A percentile compares a stretch with the other conserved stretches of the same genome.
Evolutionary conservation across 352 stramenopile species (phyloP).

Genomic region (Globisporangium okanoganense): DNA sequence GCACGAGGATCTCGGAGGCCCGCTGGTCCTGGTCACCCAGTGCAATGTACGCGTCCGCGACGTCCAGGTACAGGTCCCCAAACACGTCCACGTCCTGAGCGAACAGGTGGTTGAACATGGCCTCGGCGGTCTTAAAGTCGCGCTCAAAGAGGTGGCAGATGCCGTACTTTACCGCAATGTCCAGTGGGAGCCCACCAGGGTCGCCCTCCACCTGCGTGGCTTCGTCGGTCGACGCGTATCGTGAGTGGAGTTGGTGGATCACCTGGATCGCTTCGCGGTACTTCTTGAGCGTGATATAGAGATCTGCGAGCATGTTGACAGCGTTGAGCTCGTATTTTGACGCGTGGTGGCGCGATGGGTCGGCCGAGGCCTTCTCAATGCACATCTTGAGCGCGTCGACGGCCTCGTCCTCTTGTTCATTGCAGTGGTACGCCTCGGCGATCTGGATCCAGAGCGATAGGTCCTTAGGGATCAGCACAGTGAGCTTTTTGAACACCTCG

Average conservation of each 20-base stretch:
- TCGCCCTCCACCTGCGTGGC: conserved; percentile 58
- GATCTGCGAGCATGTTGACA: conserved; percentile 85
- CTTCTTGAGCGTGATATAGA: conserved; percentile 86
- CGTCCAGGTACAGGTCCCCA: conserved; percentile 80
- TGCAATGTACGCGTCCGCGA: conserved; percentile 78
- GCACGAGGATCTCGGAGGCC: conserved; percentile 60
- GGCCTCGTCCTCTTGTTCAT: conserved; percentile 82
- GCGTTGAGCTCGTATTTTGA: conserved; percentile 83
- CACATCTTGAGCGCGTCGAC: conserved; percentile 83
- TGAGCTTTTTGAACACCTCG: conserved; percentile 81
- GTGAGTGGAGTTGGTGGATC: conserved; percentile 70
- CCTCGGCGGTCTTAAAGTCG: conserved; percentile 67
- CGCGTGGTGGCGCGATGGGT: conserved; percentile 52
- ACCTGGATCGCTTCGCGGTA: conserved; percentile 77
- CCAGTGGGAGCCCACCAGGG: conserved; percentile 62
- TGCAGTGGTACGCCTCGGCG: conserved; percentile 83
- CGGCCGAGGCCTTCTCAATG: conserved; percentile 72
- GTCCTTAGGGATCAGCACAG: conserved; percentile 60
- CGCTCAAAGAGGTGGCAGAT: conserved; percentile 82
- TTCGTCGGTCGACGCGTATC: conserved; percentile 60
- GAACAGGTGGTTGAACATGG: conserved; percentile 83
- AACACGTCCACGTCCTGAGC: conserved; percentile 82
- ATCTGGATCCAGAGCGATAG: conserved; percentile 86
- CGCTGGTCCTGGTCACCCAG: conserved; percentile 62
- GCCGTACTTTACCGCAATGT: conserved; percentile 86